phyloP scores from a whole-genome alignment of 306 rosid genomes.

The Quillaja saponaria region DNA sequence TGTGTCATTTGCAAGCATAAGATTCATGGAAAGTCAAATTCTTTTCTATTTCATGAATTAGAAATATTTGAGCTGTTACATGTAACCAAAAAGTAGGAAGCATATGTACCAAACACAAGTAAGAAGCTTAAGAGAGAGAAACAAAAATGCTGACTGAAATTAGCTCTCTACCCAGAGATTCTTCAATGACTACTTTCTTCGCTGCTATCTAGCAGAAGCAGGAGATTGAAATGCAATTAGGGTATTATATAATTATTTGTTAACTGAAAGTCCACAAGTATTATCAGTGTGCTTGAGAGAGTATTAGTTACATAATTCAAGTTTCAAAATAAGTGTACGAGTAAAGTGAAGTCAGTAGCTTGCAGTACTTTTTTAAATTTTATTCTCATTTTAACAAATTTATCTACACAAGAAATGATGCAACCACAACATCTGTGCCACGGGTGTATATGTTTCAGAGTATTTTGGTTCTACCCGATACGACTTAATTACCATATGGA shows the following conservation, averaged over 20 bases:
- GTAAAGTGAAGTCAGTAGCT: neutral
- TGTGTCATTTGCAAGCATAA: too few relatives aligned
- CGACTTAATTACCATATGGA: too few relatives aligned
- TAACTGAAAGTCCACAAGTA: neutral
- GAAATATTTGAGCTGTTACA: too few relatives aligned
- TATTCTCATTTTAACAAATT: neutral
- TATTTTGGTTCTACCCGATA: too few relatives aligned
- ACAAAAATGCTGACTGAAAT: too few relatives aligned
- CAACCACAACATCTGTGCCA: too few relatives aligned
- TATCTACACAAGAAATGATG: neutral
- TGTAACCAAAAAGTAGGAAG: too few relatives aligned
- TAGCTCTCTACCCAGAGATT: neutral
- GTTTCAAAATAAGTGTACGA: neutral
- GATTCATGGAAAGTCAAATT: too few relatives aligned
- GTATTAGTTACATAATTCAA: neutral
- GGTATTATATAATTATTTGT: neutral
- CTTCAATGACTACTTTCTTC: neutral
- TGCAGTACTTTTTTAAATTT: neutral
- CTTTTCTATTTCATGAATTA: too few relatives aligned
- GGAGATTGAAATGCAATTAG: neutral
- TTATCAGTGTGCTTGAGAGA: neutral
- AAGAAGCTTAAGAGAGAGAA: too few relatives aligned
- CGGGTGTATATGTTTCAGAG: too few relatives aligned
- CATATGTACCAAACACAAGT: too few relatives aligned
- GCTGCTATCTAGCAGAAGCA: neutral